Evolutionary conservation across 345 rosid genomes (phyloP).

Genomic region (Combretum micranthum): DNA sequence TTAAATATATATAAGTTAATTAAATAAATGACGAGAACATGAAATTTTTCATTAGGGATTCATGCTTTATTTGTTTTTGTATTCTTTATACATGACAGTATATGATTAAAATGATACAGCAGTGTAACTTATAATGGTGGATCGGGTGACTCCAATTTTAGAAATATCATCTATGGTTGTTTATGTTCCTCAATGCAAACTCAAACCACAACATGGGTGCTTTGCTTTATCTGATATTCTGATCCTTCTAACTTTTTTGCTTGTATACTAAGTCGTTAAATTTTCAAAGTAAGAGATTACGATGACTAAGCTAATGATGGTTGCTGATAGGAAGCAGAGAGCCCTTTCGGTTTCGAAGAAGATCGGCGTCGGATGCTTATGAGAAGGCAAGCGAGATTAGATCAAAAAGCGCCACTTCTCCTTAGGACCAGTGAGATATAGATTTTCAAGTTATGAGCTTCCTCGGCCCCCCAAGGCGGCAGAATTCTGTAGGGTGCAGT

Average conservation of each 20-base stretch:
- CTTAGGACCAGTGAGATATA: slow-evolving; percentile 72
- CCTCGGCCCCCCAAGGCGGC: neutral
- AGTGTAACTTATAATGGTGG: no score
- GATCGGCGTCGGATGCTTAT: slow-evolving; percentile 64
- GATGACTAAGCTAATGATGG: neutral
- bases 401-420: slow-evolving; percentile 71
- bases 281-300: neutral
- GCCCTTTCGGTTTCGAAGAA: slow-evolving; percentile 65
- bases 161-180: no score
- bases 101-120: no score
- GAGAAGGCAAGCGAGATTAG: slow-evolving; percentile 64
- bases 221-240: no score
- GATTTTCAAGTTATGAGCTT: neutral
- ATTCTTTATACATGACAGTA: no score
- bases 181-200: no score
- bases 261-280: neutral
- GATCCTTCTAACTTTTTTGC: neutral
- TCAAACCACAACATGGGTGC: no score
- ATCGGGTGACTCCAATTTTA: no score
- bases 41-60: neutral
- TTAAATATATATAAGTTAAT: no score
- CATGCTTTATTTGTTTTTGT: neutral
- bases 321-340: slow-evolving; percentile 57
- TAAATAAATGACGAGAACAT: no score
- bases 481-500: neutral